Evolutionary conservation across 768 basidiomycete species (phyloP), one percentile per base, ranked within the genome.

Genomic region (Rhodotorula graminis): DNA sequence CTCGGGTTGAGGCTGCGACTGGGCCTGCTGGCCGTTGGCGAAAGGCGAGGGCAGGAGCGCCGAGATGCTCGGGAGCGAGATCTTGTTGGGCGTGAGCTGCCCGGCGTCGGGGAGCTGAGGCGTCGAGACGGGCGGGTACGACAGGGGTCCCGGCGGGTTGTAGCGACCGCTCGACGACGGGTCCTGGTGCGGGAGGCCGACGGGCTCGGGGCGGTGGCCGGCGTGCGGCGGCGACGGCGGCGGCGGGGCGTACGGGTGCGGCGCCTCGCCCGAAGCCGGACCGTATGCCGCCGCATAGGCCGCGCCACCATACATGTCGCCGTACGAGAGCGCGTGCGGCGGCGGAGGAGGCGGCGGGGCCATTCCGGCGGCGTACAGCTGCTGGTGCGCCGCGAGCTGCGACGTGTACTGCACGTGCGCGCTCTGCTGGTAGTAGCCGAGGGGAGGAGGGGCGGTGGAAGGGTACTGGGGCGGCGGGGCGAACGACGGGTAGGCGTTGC

Each of bases 51-150:
- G 74, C 0, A 75, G 61, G 44, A 75, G 74, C 3, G 50, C 47
- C 16, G 70, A 71, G 50, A 75, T 75, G n/a, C 70, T 67, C n/a
- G 74, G 74, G 7, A 75, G 74, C 0, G 70, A 69, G 23, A 75
- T 58, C 56, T 66, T 64, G 66, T 61, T 61, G 8, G 65, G 65
- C 25, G 63, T 64, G 33, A 70, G 61, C 7, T 63, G 33, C 44
- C 61, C 61, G 25, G 46, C 46, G 31, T 46, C n/a, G 19, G 56
- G 1, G 21, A 37, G 56, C 18, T 27, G 15, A 19, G 25, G 37
- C 21, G 33, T 31, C n/a, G 15, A 58, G 12, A 12, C 18, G 47
- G 31, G 27, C 18, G 66, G 14, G 59, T 44, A 16, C n/a, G 58
- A 18, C 42, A 50, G 18, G 19, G 47, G 16, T 21, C 19, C 16